These are phyloP conservation scores for Saccharomyces hybrid DNA, from an alignment of 1,139 yeast genomes.

Conservation along the genomic window DNA sequence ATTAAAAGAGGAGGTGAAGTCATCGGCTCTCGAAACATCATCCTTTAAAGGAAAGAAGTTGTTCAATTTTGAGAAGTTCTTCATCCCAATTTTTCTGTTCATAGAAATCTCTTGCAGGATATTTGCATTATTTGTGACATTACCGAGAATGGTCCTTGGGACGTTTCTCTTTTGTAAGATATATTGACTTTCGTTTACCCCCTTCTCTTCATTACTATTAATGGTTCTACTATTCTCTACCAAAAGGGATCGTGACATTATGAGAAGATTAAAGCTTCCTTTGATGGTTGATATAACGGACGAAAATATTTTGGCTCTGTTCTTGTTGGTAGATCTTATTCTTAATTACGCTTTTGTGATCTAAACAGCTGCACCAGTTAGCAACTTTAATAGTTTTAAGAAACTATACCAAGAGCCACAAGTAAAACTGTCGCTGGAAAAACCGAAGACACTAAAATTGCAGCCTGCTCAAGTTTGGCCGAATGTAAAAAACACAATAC, in stretches of 20 bases:
- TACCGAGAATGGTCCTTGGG: neutral
- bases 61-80: neutral
- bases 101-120: neutral
- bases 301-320: neutral
- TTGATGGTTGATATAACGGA: neutral
- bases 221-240: neutral
- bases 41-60: neutral
- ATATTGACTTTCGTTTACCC: neutral
- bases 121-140: neutral
- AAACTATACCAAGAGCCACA: neutral
- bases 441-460: neutral
- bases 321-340: neutral
- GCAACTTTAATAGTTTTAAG: neutral
- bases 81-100: neutral
- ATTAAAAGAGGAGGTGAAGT: neutral
- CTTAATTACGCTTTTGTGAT: neutral
- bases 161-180: neutral
- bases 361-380: neutral
- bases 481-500: neutral
- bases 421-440: neutral
- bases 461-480: neutral
- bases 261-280: neutral
- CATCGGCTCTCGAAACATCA: neutral
- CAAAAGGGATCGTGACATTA: neutral
- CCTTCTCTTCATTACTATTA: neutral